Percentiles rank a stretch among this genome's conserved stretches.
These are phyloP conservation scores for Cryphonectria nitschkei DNA, from an alignment of 2,329 filamentous ascomycete species.

Conservation along the genomic window DNA sequence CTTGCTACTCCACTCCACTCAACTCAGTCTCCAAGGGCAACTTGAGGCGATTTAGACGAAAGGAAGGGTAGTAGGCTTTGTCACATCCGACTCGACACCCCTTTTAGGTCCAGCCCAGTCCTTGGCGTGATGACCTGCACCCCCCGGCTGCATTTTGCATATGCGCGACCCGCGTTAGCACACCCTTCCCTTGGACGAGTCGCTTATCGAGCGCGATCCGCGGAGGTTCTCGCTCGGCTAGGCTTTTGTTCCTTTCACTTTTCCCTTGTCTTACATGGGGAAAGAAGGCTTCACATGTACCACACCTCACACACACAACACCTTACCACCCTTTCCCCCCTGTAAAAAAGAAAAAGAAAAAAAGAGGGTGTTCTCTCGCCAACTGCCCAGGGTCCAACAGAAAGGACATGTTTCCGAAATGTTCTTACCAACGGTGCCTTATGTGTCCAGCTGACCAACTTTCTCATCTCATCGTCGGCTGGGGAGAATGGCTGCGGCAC, in stretches of 20 bases:
- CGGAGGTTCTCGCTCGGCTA: conserved; percentile 17
- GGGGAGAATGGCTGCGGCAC: neutral
- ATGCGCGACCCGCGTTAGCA: conserved; percentile 28
- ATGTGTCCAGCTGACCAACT: conserved; percentile 19
- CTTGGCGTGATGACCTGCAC: conserved; percentile 23
- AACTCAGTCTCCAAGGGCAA: conserved; percentile 1
- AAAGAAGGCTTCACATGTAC: conserved; percentile 7
- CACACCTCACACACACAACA: neutral
- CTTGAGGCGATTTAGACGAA: conserved; percentile 20
- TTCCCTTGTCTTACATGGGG: neutral
- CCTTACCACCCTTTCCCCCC: no score
- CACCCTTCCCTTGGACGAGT: conserved; percentile 17
- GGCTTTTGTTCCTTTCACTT: neutral
- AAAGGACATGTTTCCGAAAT: neutral
- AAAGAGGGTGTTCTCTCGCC: neutral
- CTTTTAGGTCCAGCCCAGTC: neutral
- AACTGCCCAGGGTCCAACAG: conserved; percentile 3
- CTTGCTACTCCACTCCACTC: conserved; percentile 8
- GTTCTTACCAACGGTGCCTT: conserved; percentile 14
- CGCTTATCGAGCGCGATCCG: conserved; percentile 29
- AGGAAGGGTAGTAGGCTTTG: neutral
- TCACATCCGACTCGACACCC: neutral
- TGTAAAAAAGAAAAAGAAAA: neutral
- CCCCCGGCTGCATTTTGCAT: conserved; percentile 24
- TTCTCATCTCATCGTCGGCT: neutral